phyloP scores from a whole-genome alignment of 1,139 yeast genomes.

The Pichia sp. region DNA sequence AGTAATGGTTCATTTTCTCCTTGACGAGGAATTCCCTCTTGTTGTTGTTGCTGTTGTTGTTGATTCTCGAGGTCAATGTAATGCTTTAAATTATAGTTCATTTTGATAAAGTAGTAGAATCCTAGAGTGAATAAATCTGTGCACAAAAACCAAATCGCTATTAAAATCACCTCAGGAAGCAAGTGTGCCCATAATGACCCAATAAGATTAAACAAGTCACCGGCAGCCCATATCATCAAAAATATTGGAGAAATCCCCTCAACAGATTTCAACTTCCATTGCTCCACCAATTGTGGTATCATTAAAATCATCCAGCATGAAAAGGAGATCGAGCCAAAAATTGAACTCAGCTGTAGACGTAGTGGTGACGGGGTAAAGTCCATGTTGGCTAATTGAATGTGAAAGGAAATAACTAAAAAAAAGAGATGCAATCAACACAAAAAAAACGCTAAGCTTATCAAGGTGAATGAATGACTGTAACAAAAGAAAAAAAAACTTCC shows the following conservation, averaged over 20 bases:
- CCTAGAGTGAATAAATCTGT: slow-evolving; percentile 57
- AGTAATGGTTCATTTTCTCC: slow-evolving; percentile 17
- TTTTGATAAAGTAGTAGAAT: slow-evolving; percentile 52
- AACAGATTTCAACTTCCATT: slow-evolving; percentile 70
- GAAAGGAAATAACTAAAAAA: too few relatives aligned
- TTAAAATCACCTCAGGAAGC: slow-evolving; percentile 58
- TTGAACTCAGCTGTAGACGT: slow-evolving; percentile 44
- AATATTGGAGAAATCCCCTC: slow-evolving; percentile 74
- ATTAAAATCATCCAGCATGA: slow-evolving; percentile 80
- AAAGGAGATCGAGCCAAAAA: slow-evolving; percentile 60
- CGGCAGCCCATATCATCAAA: slow-evolving; percentile 62
- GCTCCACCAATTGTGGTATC: slow-evolving; percentile 74
- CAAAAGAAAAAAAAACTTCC: too few relatives aligned
- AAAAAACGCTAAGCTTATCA: too few relatives aligned
- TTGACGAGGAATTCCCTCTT: neutral
- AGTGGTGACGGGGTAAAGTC: slow-evolving; percentile 9
- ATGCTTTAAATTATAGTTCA: slow-evolving; percentile 30
- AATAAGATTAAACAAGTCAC: slow-evolving; percentile 58
- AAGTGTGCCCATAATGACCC: slow-evolving; percentile 70
- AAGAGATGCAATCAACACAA: too few relatives aligned
- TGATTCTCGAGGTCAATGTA: neutral
- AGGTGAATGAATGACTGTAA: too few relatives aligned
- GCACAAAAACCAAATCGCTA: slow-evolving; percentile 69
- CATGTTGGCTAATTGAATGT: neutral
- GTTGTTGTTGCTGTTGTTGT: neutral